Evolutionary conservation across 805 yeast genomes (phyloP), one percentile per base, ranked within the genome.

Genomic region (Isabelozyma heimii): DNA sequence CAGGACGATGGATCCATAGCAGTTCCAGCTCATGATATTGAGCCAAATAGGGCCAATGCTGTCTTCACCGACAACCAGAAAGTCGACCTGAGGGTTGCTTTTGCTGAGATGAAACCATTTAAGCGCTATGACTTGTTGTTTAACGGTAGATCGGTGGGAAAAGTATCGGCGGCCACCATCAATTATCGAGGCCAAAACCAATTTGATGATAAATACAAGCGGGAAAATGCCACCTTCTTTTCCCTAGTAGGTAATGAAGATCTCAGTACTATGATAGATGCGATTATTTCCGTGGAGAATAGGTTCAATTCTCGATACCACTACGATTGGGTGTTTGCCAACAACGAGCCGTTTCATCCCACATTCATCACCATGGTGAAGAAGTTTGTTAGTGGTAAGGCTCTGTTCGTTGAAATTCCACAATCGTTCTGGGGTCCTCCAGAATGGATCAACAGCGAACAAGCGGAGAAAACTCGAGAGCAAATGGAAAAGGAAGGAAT

Each of bases 281-380:
- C 66, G 7, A 62, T 64, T 7, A 51, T 53, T 14, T 47, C 57
- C 5, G 63, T 64, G 12, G 66, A 64, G 45, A 52, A 53, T 17
- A 48, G 61, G 9, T 63, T 60, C 51, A 60, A 58, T 53, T 45
- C 49, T 7, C 54, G 50, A 20, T 59, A 47, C 45, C 55, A 57
- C 46, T 62, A 61, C 49, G 65, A 61, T 48, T 62, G 65, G 65
- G 65, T 61, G 15, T 62, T 62, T 37, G 52, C 57, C 42, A 62
- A 62, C 45, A 63, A 62, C 42, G 53, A 55, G 47, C 59, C 57
- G 6, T 62, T 62, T 47, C 52, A 59, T 38, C 55, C 57, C 2
- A 57, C 57, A 40, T 61, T 61, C 51, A 59, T 56, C 42, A 44
- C 47, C n/a, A 37, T 50, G 8, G 51, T 55, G 8, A 15, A 41